These are phyloP conservation scores for Bassia scoparia DNA, from an alignment of 148 eudicot species.

Conservation along the genomic window DNA sequence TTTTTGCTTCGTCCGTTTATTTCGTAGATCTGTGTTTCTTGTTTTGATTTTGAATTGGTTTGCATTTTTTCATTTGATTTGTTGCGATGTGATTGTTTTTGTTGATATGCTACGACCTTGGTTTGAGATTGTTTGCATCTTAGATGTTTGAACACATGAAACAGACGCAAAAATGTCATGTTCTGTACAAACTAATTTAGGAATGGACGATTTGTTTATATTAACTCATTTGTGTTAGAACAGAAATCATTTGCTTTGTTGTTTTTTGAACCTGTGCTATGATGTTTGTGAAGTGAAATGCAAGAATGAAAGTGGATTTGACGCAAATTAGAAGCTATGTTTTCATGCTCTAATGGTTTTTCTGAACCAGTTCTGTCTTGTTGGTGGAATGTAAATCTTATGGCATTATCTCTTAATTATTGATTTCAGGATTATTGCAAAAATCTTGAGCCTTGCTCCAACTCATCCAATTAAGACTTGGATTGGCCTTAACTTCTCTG, in stretches of 20 bases:
- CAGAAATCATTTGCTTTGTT: background rate
- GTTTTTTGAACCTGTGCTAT: background rate
- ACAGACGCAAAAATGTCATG: too few relatives aligned
- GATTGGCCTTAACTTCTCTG: constrained; percentile 82
- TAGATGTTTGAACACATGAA: too few relatives aligned
- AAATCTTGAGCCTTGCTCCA: constrained; percentile 59
- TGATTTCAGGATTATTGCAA: constrained; percentile 60
- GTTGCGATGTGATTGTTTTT: too few relatives aligned
- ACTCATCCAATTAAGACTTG: constrained; percentile 75
- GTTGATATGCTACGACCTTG: too few relatives aligned
- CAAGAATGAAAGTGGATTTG: background rate
- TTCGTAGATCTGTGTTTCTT: constrained; percentile 2
- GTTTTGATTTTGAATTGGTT: background rate
- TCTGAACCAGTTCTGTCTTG: background rate
- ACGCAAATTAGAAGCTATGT: background rate
- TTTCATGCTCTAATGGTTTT: background rate
- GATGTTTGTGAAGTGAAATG: background rate
- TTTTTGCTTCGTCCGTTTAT: background rate
- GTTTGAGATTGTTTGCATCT: too few relatives aligned
- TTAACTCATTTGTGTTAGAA: background rate
- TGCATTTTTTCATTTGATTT: background rate
- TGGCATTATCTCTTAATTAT: background rate
- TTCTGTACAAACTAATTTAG: too few relatives aligned
- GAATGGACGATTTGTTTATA: background rate
- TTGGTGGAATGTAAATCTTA: background rate